These are phyloP conservation scores for Clitoria ternatea DNA, from an alignment of 306 rosid species.

Conservation along the genomic window DNA sequence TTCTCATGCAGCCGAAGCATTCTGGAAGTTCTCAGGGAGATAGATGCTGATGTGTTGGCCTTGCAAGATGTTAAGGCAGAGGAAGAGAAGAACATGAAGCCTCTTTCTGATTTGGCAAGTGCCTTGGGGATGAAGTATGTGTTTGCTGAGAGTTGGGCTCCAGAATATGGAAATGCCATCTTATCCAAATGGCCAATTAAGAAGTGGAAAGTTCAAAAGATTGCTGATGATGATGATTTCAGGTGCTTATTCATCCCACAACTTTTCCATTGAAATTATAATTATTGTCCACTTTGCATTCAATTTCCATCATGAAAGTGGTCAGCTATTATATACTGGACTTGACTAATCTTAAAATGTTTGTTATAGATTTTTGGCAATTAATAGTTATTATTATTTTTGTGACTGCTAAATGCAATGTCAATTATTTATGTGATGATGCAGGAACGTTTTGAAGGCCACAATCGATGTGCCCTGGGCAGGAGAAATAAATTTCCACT, in stretches of 20 bases:
- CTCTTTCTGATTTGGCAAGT: slow-evolving; percentile 76
- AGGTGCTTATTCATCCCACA: slow-evolving; percentile 39
- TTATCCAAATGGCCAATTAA: slow-evolving; percentile 86
- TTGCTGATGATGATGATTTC: slow-evolving; percentile 85
- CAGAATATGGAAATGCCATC: slow-evolving; percentile 87
- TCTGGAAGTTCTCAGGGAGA: slow-evolving; percentile 68
- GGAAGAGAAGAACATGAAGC: slow-evolving; percentile 80
- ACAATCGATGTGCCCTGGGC: slow-evolving; percentile 77
- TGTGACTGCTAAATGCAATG: background rate
- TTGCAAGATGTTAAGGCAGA: slow-evolving; percentile 89
- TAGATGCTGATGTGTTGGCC: slow-evolving; percentile 76
- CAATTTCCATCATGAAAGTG: background rate
- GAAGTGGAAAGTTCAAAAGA: slow-evolving; percentile 77
- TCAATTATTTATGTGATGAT: background rate
- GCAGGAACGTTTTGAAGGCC: slow-evolving; percentile 75
- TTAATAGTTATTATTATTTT: background rate
- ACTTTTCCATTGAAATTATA: background rate
- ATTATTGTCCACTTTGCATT: background rate
- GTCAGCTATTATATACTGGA: too few relatives aligned
- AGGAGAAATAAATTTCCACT: slow-evolving; percentile 72
- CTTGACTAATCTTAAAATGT: too few relatives aligned
- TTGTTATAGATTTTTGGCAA: too few relatives aligned
- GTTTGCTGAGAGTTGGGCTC: slow-evolving; percentile 97
- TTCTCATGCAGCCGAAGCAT: slow-evolving; percentile 60
- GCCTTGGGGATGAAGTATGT: slow-evolving; percentile 88